Percentiles rank a stretch among this genome's conserved stretches.
Conservation (phyloP, 2,329 filamentous ascomycete species). For the Dactylellina leptospora region DNA sequence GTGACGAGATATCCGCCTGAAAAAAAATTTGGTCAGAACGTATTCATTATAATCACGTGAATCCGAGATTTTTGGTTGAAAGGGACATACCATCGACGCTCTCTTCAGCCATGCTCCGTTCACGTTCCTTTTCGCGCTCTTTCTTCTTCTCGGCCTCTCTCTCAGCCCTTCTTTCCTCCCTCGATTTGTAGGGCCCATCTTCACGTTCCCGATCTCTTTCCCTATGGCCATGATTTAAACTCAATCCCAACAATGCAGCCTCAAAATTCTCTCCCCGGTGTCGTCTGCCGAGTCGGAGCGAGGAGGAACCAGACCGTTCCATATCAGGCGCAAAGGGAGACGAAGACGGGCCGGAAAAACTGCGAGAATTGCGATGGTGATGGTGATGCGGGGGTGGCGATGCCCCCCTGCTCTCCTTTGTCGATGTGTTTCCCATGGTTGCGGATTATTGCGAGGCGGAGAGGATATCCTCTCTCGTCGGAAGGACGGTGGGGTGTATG, state of each 20-base stretch:
- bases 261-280: slow-evolving; percentile 54
- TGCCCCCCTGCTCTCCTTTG: slow-evolving; percentile 56
- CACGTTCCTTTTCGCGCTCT: slow-evolving; percentile 80
- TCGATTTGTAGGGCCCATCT: slow-evolving; percentile 43
- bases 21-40: slow-evolving; percentile 6
- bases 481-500: no score
- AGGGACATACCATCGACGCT: slow-evolving; percentile 74
- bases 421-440: slow-evolving; percentile 57
- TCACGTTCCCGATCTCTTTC: slow-evolving; percentile 54
- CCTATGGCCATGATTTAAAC: slow-evolving; percentile 52
- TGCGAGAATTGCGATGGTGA: slow-evolving; percentile 50
- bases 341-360: slow-evolving; percentile 53
- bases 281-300: slow-evolving; percentile 44
- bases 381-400: slow-evolving; percentile 55
- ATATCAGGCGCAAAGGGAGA: slow-evolving; percentile 49
- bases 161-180: slow-evolving; percentile 76
- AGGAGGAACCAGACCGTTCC: slow-evolving; percentile 38
- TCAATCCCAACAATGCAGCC: slow-evolving; percentile 55
- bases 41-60: slow-evolving; percentile 20
- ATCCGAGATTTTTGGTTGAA: slow-evolving; percentile 6
- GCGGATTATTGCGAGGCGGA: slow-evolving; percentile 6
- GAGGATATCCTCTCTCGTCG: slow-evolving; percentile 3
- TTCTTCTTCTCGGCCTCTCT: slow-evolving; percentile 91
- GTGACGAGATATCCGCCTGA: slow-evolving; percentile 85
- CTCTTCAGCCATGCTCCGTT: slow-evolving; percentile 89